Percentiles rank a stretch among this genome's conserved stretches.
phyloP scores from a whole-genome alignment of 163 green algal genomes.

The Chloromonas sp. region DNA sequence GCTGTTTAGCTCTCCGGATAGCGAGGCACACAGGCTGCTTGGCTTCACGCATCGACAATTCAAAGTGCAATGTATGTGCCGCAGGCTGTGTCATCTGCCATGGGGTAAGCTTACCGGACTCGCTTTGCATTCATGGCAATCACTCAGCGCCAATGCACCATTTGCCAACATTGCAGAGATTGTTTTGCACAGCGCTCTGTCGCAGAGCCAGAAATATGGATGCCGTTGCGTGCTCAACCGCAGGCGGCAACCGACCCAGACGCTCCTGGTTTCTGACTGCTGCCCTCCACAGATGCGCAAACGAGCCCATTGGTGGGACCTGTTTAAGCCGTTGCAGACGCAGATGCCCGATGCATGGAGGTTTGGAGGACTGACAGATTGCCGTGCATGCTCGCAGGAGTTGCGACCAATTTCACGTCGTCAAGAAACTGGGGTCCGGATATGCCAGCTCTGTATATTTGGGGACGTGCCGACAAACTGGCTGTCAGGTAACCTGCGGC shows the following conservation, averaged over 20 bases:
- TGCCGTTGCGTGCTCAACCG: no score
- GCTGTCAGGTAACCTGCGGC: neutral
- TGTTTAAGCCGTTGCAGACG: neutral
- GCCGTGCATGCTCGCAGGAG: conserved; percentile 16
- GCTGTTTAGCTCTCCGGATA: no score
- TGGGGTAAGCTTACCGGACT: no score
- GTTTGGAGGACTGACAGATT: neutral
- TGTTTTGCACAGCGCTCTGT: no score
- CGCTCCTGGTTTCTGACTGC: conserved; percentile 13
- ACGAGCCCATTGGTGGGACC: conserved; percentile 22
- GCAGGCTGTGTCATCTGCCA: no score
- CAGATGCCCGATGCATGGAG: neutral
- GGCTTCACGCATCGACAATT: no score
- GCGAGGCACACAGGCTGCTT: no score
- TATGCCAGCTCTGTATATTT: conserved; percentile 53
- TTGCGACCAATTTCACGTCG: conserved; percentile 45
- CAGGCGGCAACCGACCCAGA: neutral
- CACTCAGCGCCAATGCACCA: no score
- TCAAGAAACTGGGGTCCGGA: conserved; percentile 38
- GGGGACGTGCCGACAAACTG: conserved; percentile 29
- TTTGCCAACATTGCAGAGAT: no score
- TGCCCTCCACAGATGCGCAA: conserved; percentile 26
- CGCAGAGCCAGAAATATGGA: no score
- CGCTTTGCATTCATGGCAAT: no score
- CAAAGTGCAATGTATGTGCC: no score